Conservation (phyloP, 331 rosid genomes). For the Acacia concinna region DNA sequence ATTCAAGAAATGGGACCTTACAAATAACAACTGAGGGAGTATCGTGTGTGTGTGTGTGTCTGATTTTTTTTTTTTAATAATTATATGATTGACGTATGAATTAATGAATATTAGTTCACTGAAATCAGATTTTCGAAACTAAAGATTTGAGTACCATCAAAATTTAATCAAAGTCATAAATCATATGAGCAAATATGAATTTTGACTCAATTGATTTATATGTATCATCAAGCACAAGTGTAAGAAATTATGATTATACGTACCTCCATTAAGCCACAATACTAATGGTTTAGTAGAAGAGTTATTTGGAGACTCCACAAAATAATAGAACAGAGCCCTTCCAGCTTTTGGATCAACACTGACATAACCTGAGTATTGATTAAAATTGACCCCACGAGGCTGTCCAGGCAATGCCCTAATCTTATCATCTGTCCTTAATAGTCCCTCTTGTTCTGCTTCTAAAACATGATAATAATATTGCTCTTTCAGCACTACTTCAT, state of each 20-base stretch:
- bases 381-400: conserved; percentile 38
- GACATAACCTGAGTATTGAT: conserved; percentile 44
- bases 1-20: too few relatives aligned
- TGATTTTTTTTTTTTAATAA: too few relatives aligned
- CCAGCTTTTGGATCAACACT: conserved; percentile 35
- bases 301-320: conserved; percentile 39
- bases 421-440: conserved; percentile 24
- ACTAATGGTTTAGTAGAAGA: conserved; percentile 38
- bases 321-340: conserved; percentile 41
- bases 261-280: conserved; percentile 50
- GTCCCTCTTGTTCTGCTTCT: conserved; percentile 15
- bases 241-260: background rate
- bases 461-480: conserved; percentile 22
- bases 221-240: background rate
- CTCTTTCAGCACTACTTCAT: conserved; percentile 9
- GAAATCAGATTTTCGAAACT: background rate
- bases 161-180: background rate
- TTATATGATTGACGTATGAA: background rate
- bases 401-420: conserved; percentile 42
- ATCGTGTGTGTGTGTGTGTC: too few relatives aligned
- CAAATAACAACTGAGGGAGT: too few relatives aligned
- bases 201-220: background rate
- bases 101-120: background rate
- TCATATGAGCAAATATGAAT: background rate
- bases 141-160: background rate